Evolutionary conservation across 192 early-diverging fungal genomes (phyloP).

Genomic region (Chytriomyces confervae): DNA sequence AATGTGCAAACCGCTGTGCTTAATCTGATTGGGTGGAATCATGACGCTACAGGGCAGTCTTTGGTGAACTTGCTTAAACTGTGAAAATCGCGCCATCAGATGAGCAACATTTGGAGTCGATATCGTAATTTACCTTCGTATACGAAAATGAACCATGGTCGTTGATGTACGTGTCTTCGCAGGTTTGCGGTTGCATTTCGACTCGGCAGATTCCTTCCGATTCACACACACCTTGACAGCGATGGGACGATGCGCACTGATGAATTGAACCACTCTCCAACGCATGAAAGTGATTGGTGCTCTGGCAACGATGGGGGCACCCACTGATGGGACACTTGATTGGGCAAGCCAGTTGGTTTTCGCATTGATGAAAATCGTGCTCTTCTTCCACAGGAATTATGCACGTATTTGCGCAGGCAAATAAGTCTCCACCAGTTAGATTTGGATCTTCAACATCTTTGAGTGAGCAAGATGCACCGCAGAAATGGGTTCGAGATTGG

Average conservation of each 20-base stretch:
- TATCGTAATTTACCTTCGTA: slow-evolving; percentile 6
- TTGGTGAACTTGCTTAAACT: slow-evolving; percentile 30
- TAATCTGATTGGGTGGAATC: slow-evolving; percentile 42
- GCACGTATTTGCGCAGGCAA: neutral
- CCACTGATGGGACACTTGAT: slow-evolving; percentile 7
- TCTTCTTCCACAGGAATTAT: slow-evolving; percentile 2
- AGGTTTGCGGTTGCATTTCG: slow-evolving; percentile 26
- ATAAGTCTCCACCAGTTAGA: neutral
- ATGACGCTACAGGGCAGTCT: slow-evolving; percentile 39
- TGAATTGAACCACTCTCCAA: slow-evolving; percentile 17
- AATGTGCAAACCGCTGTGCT: slow-evolving; percentile 39
- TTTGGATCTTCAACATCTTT: slow-evolving; percentile 10
- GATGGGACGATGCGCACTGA: slow-evolving; percentile 36
- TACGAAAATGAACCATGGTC: slow-evolving; percentile 17
- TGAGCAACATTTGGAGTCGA: neutral
- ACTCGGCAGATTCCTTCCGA: slow-evolving; percentile 47
- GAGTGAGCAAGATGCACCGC: slow-evolving; percentile 43
- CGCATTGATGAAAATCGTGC: neutral
- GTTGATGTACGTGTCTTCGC: neutral
- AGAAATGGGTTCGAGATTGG: slow-evolving; percentile 36
- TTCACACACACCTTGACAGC: slow-evolving; percentile 30
- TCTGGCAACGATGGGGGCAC: neutral
- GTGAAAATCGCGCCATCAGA: neutral
- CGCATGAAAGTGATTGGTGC: slow-evolving; percentile 19
- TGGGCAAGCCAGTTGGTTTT: neutral